A percentile compares a stretch with the other conserved stretches of the same genome.
These are phyloP conservation scores for Cylindrotheca closterium DNA, from an alignment of 108 stramenopile genomes.

Conservation along the genomic window DNA sequence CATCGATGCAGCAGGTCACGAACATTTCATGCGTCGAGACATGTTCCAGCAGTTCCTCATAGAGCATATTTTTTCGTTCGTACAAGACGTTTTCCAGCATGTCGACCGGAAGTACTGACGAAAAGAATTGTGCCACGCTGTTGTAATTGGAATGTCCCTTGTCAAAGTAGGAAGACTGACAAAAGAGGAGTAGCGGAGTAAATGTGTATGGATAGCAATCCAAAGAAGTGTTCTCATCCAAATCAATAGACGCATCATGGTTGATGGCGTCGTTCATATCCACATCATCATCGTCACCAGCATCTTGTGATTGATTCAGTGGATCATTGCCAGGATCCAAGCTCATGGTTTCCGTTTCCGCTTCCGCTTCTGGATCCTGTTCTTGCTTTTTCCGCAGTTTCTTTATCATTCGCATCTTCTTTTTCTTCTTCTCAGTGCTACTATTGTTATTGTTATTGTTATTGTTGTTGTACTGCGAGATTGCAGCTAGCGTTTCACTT, in stretches of 20 bases:
- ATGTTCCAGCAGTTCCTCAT: slow-evolving; percentile 24
- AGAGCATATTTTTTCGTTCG: slow-evolving; percentile 37
- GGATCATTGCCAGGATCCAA: no score
- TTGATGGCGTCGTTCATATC: neutral
- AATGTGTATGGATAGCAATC: slow-evolving; percentile 40
- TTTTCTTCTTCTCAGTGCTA: no score
- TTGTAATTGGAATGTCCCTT: slow-evolving; percentile 41
- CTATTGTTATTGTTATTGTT: no score
- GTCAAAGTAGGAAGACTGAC: slow-evolving; percentile 27
- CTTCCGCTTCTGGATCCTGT: neutral
- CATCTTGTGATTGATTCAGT: no score
- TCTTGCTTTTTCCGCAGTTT: no score
- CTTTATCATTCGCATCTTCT: no score
- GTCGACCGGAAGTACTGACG: slow-evolving; percentile 15
- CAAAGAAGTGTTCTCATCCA: slow-evolving; percentile 4
- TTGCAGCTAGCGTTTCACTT: no score
- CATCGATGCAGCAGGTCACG: slow-evolving; percentile 30
- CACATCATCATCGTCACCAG: neutral
- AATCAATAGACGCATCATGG: neutral
- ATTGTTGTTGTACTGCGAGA: no score
- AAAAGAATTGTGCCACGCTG: slow-evolving; percentile 27
- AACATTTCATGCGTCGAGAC: slow-evolving; percentile 15
- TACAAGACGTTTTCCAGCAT: slow-evolving; percentile 35
- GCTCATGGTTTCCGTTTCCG: neutral
- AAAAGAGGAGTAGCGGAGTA: slow-evolving; percentile 25